phyloP scores from a whole-genome alignment of 2,329 filamentous ascomycete genomes.

The Aspergillus novofumigatus region DNA sequence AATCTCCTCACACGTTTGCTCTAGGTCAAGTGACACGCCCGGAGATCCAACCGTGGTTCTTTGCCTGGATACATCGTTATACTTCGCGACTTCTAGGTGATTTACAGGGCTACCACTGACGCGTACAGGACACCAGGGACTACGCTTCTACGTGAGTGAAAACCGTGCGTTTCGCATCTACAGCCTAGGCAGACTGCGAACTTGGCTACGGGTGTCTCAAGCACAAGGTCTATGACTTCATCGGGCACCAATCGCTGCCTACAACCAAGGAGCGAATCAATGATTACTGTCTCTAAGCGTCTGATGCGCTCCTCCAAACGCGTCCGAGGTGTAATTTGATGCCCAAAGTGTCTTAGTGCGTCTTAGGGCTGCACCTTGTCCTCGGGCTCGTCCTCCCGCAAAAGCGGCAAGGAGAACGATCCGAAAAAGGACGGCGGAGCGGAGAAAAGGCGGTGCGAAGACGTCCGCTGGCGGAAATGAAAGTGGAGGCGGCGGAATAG shows the following conservation, averaged over 20 bases:
- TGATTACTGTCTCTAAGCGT: neutral
- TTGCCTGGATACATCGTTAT: neutral
- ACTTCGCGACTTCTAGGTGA: neutral
- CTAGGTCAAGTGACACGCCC: neutral
- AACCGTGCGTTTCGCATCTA: neutral
- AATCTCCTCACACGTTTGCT: neutral
- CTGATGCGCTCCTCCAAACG: neutral
- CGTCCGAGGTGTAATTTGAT: neutral
- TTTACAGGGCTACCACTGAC: neutral
- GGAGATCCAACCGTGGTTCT: neutral
- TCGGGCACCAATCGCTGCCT: neutral
- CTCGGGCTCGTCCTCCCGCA: constrained; percentile 6
- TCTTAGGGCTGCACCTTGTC: neutral
- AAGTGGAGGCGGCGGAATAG: constrained; percentile 8
- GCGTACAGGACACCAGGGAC: neutral
- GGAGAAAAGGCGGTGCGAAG: constrained; percentile 20
- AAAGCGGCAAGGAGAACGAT: constrained; percentile 27
- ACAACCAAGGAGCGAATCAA: neutral
- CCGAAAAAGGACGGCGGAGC: constrained; percentile 28
- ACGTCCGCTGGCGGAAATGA: constrained; percentile 12
- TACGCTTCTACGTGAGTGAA: neutral
- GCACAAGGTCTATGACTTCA: neutral
- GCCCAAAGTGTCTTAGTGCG: neutral
- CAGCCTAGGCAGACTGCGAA: neutral
- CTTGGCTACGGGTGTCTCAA: neutral